Evolutionary conservation across 2,329 filamentous ascomycete genomes (phyloP), one percentile per base, ranked within the genome.

Genomic region (Acarospora socialis): DNA sequence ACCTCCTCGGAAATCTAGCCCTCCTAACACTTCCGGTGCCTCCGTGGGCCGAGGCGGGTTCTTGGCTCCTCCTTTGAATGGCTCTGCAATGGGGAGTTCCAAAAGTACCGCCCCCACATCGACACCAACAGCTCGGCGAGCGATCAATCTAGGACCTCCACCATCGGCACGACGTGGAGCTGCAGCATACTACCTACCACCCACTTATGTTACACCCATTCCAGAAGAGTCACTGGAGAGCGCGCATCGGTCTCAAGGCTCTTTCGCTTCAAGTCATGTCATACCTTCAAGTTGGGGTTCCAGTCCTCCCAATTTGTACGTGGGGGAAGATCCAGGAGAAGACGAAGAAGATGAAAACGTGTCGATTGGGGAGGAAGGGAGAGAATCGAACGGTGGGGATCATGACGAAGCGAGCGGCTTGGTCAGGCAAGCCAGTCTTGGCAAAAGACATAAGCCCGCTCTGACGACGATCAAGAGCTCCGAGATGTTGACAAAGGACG

Each of bases 201-300:
- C 65, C 41, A 79, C 77, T 0, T 77, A 66, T 37, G 77, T 84
- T 16, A 79, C 79, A 0, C 78, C 80, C 0, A 84, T 86, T 32
- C 76, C 74, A 1, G 80, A 84, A 51, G 79, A 84, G 48, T 70
- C 66, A 40, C 64, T 69, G 0, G 60, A 57, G 30, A 45, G 53
- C 15, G 46, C 65, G 15, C 59, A 65, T 33, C 72, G 73, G 17
- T 46, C 49, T 1, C 68, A 72, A 47, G 63, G 63, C 17, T 82
- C 79, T 0, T 77, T 71, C 46, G 78, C 57, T 14, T 83, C 80
- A 3, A 83, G 77, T 43, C 69, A 73, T 21, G 77, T 70, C 1
- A 80, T 83, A 50, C 78, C 79, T 1, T 69, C 73, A 13, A 73
- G 63, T 43, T 83, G 77, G 70, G 70, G 63, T 4, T 67, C 62